Evolutionary conservation across 2,329 filamentous ascomycete species (phyloP).

Genomic region (Microcera coccophila): DNA sequence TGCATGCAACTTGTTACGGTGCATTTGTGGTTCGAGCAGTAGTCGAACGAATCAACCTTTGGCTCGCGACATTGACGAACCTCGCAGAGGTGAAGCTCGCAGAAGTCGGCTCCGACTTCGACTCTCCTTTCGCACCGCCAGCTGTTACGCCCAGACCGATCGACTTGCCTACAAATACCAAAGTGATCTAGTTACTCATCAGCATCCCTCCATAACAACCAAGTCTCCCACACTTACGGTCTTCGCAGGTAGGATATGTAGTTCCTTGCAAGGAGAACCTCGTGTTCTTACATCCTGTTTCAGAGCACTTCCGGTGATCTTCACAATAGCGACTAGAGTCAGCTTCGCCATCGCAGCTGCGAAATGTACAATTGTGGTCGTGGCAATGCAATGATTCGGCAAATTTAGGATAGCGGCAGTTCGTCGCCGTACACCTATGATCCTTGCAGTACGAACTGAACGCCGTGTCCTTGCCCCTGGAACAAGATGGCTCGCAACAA

Average conservation of each 20-base stretch:
- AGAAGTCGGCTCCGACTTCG: slow-evolving; percentile 11
- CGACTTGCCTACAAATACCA: slow-evolving; percentile 8
- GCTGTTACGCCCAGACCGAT: slow-evolving; percentile 8
- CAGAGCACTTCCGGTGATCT: slow-evolving; percentile 15
- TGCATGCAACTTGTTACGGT: slow-evolving; percentile 12
- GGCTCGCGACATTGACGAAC: slow-evolving; percentile 17
- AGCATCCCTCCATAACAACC: not conserved
- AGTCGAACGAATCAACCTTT: slow-evolving; percentile 12
- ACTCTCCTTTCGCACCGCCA: slow-evolving; percentile 10
- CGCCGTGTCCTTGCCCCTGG: slow-evolving; percentile 9
- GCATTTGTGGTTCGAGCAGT: slow-evolving; percentile 19
- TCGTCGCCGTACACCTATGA: slow-evolving; percentile 23
- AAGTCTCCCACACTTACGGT: slow-evolving; percentile 17
- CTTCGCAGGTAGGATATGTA: slow-evolving; percentile 17
- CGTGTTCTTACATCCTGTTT: slow-evolving; percentile 6
- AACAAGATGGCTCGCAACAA: slow-evolving; percentile 25
- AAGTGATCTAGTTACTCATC: not conserved
- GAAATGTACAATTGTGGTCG: slow-evolving; percentile 25
- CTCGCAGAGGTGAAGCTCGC: slow-evolving; percentile 23
- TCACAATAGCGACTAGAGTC: slow-evolving; percentile 20
- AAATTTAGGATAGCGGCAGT: slow-evolving; percentile 20
- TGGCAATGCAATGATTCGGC: slow-evolving; percentile 21
- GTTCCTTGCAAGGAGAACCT: slow-evolving; percentile 11
- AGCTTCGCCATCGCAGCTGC: slow-evolving; percentile 24
- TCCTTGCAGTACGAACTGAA: slow-evolving; percentile 21